Conservation (phyloP, 305 asterid species). For the Solanum aculeatissimum region DNA sequence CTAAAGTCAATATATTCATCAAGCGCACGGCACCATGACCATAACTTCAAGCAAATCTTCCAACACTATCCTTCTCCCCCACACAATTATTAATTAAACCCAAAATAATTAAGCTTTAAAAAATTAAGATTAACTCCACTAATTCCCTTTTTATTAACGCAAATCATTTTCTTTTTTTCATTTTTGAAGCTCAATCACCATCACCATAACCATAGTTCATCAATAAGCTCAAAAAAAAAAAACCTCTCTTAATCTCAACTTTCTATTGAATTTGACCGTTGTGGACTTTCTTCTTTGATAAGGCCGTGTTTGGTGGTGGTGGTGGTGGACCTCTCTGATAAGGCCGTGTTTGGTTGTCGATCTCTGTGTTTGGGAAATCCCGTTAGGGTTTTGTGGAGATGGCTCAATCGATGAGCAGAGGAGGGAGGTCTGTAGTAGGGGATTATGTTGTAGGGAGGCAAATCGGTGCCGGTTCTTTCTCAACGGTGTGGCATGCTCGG, state of each 20-base stretch:
- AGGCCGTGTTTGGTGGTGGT: background rate
- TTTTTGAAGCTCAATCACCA: background rate
- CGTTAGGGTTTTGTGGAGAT: conserved; percentile 12
- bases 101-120: background rate
- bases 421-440: conserved; percentile 46
- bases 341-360: background rate
- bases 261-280: background rate
- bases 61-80: background rate
- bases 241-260: background rate
- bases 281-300: background rate
- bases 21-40: background rate
- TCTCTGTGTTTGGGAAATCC: background rate
- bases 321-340: background rate
- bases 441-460: conserved; percentile 66
- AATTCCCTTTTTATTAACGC: background rate
- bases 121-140: background rate
- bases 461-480: conserved; percentile 73
- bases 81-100: background rate
- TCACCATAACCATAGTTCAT: background rate
- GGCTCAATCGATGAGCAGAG: conserved; percentile 49
- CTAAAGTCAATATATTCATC: background rate
- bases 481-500: conserved; percentile 88
- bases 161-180: background rate
- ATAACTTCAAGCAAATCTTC: background rate
- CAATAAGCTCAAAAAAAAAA: background rate